Evolutionary conservation across 2,329 filamentous ascomycete genomes (phyloP).

Genomic region (Neonectria hederae): DNA sequence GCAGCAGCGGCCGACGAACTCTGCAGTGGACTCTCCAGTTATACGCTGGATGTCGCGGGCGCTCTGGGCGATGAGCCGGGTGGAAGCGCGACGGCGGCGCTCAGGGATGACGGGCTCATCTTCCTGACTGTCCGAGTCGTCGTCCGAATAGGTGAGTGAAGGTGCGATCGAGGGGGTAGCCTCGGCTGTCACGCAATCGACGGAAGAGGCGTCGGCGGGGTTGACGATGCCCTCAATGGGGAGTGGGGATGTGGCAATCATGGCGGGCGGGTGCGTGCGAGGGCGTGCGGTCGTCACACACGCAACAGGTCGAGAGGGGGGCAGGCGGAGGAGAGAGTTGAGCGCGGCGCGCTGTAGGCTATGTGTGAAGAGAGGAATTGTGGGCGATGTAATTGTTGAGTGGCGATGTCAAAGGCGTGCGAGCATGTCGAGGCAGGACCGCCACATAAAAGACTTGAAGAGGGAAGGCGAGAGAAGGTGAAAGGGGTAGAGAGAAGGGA

Average conservation of each 20-base stretch:
- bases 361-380: background rate
- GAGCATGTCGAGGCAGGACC: conserved; percentile 35
- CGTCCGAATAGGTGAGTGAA: conserved; percentile 70
- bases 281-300: conserved; percentile 27
- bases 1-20: conserved; percentile 70
- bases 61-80: conserved; percentile 71
- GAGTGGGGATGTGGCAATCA: conserved; percentile 43
- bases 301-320: background rate
- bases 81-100: conserved; percentile 72
- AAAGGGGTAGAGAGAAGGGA: background rate
- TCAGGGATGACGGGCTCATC: conserved; percentile 56
- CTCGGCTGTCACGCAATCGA: conserved; percentile 57
- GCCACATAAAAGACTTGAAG: conserved; percentile 18
- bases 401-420: conserved; percentile 37
- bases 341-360: conserved; percentile 8
- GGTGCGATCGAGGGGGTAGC: conserved; percentile 64
- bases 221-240: conserved; percentile 48
- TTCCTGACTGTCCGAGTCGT: conserved; percentile 68
- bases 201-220: conserved; percentile 51
- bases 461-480: conserved; percentile 4
- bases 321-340: conserved; percentile 10
- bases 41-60: conserved; percentile 70
- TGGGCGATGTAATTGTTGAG: background rate
- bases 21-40: conserved; percentile 70
- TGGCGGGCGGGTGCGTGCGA: conserved; percentile 30